Evolutionary conservation across 208 protist species (phyloP).

Genomic region (Trypanosoma platydactyli): DNA sequence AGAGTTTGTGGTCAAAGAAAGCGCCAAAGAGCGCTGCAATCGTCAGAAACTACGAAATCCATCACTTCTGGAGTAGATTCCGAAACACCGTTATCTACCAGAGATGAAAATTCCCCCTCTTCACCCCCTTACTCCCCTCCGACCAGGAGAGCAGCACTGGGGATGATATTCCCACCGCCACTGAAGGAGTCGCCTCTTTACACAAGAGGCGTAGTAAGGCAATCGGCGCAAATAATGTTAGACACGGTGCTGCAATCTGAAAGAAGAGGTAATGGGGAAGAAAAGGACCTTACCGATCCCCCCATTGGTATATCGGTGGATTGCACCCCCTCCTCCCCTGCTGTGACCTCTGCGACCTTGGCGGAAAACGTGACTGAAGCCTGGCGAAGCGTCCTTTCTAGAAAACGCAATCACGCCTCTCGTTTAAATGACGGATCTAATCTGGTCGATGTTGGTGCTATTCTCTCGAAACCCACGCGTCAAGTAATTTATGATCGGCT

Average conservation of each 20-base stretch:
- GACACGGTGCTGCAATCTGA: slow-evolving; percentile 14
- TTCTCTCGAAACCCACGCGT: slow-evolving; percentile 21
- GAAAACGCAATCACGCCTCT: background rate
- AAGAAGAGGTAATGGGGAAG: background rate
- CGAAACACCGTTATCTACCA: too few species aligned
- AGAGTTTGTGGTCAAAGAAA: background rate
- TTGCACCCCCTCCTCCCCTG: background rate
- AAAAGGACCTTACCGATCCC: background rate
- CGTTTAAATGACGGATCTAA: background rate
- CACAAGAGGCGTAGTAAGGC: background rate
- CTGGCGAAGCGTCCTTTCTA: slow-evolving; percentile 9
- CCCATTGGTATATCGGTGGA: background rate
- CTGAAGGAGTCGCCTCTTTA: background rate
- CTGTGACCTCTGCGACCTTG: background rate
- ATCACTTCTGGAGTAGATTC: background rate
- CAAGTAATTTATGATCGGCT: slow-evolving; percentile 54
- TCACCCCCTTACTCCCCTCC: background rate
- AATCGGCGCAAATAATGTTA: slow-evolving; percentile 3
- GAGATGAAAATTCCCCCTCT: background rate
- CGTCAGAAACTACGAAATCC: background rate
- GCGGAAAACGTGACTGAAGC: background rate
- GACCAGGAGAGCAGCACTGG: background rate
- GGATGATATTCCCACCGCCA: background rate
- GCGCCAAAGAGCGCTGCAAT: background rate
- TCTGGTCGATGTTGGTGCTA: background rate